Percentiles rank a stretch among this genome's conserved stretches.
phyloP scores from a whole-genome alignment of 257 asterid species.

The Nicotiana knightiana region DNA sequence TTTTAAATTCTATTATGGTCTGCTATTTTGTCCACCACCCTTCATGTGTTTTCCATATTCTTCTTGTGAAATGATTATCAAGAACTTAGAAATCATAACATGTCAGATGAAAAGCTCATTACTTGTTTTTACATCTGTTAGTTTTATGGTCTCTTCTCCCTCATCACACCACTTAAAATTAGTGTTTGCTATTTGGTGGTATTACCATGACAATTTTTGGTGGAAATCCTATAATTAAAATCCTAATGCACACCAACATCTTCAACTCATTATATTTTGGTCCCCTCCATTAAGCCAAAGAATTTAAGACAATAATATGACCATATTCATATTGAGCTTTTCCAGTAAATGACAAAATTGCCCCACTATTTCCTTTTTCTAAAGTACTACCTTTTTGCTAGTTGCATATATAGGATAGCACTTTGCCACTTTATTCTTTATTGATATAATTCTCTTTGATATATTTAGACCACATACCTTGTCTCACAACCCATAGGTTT shows the following conservation, averaged over 20 bases:
- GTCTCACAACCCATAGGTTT: background rate
- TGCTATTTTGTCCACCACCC: background rate
- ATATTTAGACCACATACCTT: slow-evolving; percentile 13
- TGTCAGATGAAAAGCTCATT: background rate
- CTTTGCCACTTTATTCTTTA: slow-evolving; percentile 29
- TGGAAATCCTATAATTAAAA: background rate
- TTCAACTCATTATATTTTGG: slow-evolving; percentile 11
- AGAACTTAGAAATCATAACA: background rate
- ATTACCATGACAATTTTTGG: background rate
- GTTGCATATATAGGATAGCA: slow-evolving; percentile 26
- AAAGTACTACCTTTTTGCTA: slow-evolving; percentile 21
- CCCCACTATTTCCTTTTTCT: slow-evolving; percentile 25
- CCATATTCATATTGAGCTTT: slow-evolving; percentile 20
- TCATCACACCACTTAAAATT: background rate
- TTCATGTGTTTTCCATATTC: background rate
- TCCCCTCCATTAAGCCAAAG: slow-evolving; percentile 26
- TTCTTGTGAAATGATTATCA: slow-evolving; percentile 7
- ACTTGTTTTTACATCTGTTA: background rate
- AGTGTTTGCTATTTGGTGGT: background rate
- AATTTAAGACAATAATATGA: slow-evolving; percentile 23
- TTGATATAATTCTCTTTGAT: slow-evolving; percentile 20
- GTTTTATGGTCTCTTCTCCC: background rate
- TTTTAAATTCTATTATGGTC: background rate
- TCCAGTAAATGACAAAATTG: slow-evolving; percentile 27
- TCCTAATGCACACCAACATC: slow-evolving; percentile 8